Conservation (phyloP, 1,284 basidiomycete species). For the Trichosporon sp. region DNA sequence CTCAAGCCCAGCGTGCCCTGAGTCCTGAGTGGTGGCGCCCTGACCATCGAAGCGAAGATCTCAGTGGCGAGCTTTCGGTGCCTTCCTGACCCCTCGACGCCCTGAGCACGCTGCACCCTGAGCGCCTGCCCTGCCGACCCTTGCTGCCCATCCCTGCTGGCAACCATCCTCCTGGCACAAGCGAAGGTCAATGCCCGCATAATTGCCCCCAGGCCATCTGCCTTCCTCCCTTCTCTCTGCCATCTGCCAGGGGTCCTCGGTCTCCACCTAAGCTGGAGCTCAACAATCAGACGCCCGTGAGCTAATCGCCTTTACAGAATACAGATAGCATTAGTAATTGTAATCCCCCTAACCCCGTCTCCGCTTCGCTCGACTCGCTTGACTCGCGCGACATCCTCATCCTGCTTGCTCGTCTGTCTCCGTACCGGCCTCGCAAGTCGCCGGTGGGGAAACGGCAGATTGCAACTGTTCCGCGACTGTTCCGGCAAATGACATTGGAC, state of each 20-base stretch:
- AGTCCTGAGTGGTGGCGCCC: not conserved
- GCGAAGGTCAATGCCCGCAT: not conserved
- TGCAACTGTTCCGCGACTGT: not conserved
- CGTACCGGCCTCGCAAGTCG: not conserved
- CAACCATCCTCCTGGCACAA: not conserved
- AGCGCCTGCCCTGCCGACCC: not conserved
- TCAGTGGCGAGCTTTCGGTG: constrained; percentile 2
- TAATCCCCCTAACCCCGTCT: too few relatives aligned
- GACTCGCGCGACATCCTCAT: not conserved
- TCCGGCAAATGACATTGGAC: not conserved
- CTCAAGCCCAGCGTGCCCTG: not conserved
- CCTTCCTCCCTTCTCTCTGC: not conserved
- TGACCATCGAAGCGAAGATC: constrained; percentile 1
- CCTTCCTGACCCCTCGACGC: not conserved
- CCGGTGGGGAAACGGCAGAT: not conserved
- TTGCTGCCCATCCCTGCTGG: not conserved
- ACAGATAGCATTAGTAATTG: not conserved
- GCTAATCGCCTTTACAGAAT: not conserved
- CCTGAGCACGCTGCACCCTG: not conserved
- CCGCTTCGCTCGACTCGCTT: too few relatives aligned
- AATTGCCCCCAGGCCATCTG: not conserved
- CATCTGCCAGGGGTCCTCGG: not conserved
- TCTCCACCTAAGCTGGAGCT: not conserved
- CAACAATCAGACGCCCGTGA: not conserved
- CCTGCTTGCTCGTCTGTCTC: not conserved